Evolutionary conservation across 257 asterid genomes (phyloP).

Genomic region (Verbena officinalis): DNA sequence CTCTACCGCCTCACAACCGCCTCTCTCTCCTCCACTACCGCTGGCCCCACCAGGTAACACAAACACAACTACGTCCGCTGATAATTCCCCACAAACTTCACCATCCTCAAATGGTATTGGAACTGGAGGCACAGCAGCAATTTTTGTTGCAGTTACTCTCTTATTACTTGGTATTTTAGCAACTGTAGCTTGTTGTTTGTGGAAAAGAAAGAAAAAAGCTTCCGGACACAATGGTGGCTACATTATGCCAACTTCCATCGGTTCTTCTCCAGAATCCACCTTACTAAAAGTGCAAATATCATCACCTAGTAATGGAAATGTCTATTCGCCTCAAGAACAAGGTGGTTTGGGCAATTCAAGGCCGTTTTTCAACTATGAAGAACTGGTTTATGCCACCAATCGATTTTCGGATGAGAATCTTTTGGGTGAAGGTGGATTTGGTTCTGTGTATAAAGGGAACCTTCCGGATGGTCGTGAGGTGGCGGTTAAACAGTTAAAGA

Average conservation of each 20-base stretch:
- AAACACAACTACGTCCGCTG: slow-evolving; percentile 31
- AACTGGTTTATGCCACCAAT: slow-evolving; percentile 69
- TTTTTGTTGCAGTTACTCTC: slow-evolving; percentile 43
- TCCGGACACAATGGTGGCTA: slow-evolving; percentile 48
- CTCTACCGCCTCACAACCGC: slow-evolving; percentile 34
- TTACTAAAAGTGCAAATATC: slow-evolving; percentile 56
- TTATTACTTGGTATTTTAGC: slow-evolving; percentile 63
- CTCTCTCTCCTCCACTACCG: slow-evolving; percentile 42
- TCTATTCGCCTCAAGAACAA: slow-evolving; percentile 48
- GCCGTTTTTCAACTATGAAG: slow-evolving; percentile 74
- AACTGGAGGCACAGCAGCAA: slow-evolving; percentile 52
- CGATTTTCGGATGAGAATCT: slow-evolving; percentile 73
- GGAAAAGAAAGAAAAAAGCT: slow-evolving; percentile 72
- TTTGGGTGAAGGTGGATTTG: slow-evolving; percentile 95
- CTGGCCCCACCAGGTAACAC: slow-evolving; percentile 46
- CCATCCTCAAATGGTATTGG: slow-evolving; percentile 41
- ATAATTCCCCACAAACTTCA: slow-evolving; percentile 42
- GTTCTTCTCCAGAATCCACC: slow-evolving; percentile 66
- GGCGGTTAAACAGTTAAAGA: slow-evolving; percentile 86
- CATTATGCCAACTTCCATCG: slow-evolving; percentile 59
- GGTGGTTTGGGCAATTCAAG: slow-evolving; percentile 76
- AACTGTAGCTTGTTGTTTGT: slow-evolving; percentile 46
- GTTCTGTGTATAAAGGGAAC: slow-evolving; percentile 82
- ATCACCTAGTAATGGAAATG: slow-evolving; percentile 36
- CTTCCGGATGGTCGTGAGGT: slow-evolving; percentile 78